Conservation (phyloP, 106 monocot genomes). For the Dioscorea zingiberensis region DNA sequence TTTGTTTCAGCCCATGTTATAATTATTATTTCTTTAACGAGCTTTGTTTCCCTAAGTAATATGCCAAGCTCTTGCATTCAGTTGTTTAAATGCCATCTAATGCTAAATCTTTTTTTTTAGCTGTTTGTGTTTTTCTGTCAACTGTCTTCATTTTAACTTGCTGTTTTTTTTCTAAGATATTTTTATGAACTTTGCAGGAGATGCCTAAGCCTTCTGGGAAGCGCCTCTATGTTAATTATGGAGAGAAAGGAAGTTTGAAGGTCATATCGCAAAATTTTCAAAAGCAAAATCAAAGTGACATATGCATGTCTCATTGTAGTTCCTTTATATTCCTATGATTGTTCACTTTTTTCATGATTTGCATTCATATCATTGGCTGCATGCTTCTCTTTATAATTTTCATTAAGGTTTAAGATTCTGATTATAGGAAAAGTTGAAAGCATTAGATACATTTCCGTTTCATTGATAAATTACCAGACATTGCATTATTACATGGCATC, state of each 20-base stretch:
- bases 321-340: background rate
- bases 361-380: no score
- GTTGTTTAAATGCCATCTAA: background rate
- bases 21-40: background rate
- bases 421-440: background rate
- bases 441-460: background rate
- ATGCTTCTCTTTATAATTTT: background rate
- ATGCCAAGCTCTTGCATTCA: background rate
- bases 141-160: background rate
- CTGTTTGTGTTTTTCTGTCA: background rate
- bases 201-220: conserved; percentile 7
- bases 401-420: background rate
- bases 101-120: background rate
- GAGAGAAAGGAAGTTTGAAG: conserved; percentile 9
- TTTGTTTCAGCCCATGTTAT: background rate
- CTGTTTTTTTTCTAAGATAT: background rate
- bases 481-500: background rate
- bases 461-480: background rate
- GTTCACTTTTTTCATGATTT: background rate
- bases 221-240: conserved; percentile 3
- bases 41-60: background rate
- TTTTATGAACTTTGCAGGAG: conserved; percentile 11
- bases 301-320: background rate
- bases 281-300: background rate
- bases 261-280: no score